Evolutionary conservation across 2,329 filamentous ascomycete species (phyloP), one percentile per base, ranked within the genome.

Genomic region (Mycosphaerella sp.): DNA sequence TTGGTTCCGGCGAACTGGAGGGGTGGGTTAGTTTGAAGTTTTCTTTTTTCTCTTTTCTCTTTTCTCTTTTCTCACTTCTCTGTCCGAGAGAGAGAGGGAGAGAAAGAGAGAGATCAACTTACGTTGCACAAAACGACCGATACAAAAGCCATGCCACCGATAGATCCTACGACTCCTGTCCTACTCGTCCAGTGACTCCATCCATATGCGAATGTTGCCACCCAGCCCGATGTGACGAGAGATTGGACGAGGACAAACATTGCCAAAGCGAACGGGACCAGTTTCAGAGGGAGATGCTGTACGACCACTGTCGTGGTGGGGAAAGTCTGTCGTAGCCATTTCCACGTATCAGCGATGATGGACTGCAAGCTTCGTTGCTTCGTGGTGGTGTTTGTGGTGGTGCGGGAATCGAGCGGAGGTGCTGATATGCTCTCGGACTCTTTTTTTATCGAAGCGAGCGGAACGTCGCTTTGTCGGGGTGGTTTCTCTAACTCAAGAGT

Each of bases 241-340:
- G 79, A 84, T 64, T 89, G 85, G 0, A 89, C 85, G 0, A 89
- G 77, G 8, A 89, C 77, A 57, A 89, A 89, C 85, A 89, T 89
- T 57, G 79, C 76, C 53, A 89, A 82, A 0, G 85, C 82, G 62
- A 89, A 89, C 0, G 86, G 85, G 0, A 89, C 75, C 0, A 89
- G 76, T 0, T 83, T 78, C 50, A 85, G 80, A 0, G 86, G 86
- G 1, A 89, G 73, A 64, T 87, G 84, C 0, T 78, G 70, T 5
- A 85, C 66, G 0, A 89, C 85, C 0, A 82, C 80, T 17, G 81
- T 80, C 1, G 80, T 80, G 0, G 85, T 88, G 0, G 86, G 86
- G 45, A 89, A 89, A 0, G 84, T 88, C 63, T 85, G 82, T 57
- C 84, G 82, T 0, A 72, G 72, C 84, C 83, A 87, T n/a, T 67